Percentiles rank a stretch among this genome's conserved stretches.
phyloP scores from a whole-genome alignment of 1,139 yeast genomes.

The Geotrichum phurueaensis region DNA sequence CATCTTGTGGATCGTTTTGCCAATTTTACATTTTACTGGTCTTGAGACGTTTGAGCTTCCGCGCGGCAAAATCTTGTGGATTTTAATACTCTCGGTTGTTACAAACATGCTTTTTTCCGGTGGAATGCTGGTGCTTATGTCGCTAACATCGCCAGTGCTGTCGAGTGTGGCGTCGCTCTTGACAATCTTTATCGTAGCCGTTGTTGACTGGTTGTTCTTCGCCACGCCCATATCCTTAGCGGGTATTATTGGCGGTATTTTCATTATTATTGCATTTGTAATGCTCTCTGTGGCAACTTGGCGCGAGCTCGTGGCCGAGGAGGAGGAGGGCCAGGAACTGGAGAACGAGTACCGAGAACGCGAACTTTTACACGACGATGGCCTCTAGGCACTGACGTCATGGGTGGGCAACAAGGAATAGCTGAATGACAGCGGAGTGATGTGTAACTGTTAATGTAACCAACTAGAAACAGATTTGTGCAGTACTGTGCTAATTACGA shows the following conservation, averaged over 20 bases:
- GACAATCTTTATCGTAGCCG: constrained; percentile 73
- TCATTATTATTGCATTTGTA: constrained; percentile 56
- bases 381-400: not conserved
- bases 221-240: constrained; percentile 42
- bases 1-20: constrained; percentile 47
- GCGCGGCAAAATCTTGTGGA: constrained; percentile 39
- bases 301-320: constrained; percentile 66
- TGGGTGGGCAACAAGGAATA: not conserved
- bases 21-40: constrained; percentile 49
- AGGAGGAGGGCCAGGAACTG: constrained; percentile 28
- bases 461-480: not conserved
- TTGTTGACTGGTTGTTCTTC: constrained; percentile 70
- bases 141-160: constrained; percentile 78
- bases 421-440: not conserved
- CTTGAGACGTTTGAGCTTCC: constrained; percentile 57
- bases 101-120: constrained; percentile 68
- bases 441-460: not conserved
- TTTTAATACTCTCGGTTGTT: constrained; percentile 43
- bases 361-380: not conserved
- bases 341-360: constrained; percentile 9
- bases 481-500: not conserved
- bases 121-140: constrained; percentile 69
- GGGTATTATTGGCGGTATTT: constrained; percentile 37
- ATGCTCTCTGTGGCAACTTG: constrained; percentile 65
- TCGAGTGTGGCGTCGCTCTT: constrained; percentile 76